These are phyloP conservation scores for Phyllosticta citrichinensis DNA, from an alignment of 2,329 filamentous ascomycete species.

Conservation along the genomic window DNA sequence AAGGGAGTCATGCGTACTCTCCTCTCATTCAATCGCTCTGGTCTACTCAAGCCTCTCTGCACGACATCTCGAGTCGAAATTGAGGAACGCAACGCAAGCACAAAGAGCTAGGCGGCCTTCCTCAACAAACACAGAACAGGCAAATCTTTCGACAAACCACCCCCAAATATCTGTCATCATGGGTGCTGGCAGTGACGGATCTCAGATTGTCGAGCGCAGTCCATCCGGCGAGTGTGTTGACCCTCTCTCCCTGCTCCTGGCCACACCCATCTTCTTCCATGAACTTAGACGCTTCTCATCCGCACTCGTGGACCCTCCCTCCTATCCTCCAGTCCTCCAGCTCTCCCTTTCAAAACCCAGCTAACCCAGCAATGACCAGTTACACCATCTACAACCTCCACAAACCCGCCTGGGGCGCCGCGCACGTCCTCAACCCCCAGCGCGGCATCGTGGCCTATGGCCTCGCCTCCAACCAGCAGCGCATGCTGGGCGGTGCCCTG, in stretches of 20 bases:
- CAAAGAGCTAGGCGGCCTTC: not conserved
- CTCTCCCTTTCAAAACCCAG: no score
- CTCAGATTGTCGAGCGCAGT: not conserved
- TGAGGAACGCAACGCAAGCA: not conserved
- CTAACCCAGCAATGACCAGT: no score
- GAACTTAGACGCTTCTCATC: no score
- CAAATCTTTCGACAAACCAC: not conserved
- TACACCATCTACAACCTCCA: not conserved
- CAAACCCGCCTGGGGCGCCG: constrained; percentile 1
- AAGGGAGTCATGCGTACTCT: not conserved
- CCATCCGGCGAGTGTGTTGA: not conserved
- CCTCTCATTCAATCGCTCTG: not conserved
- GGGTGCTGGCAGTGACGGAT: not conserved
- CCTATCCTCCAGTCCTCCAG: no score
- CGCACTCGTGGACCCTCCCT: no score
- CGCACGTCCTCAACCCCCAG: constrained; percentile 29
- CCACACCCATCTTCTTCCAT: no score
- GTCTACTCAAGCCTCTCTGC: not conserved
- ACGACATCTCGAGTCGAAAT: not conserved
- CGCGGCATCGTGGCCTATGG: constrained; percentile 60
- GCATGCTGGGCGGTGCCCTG: constrained; percentile 66
- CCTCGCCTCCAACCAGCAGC: constrained; percentile 78
- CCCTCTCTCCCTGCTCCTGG: no score
- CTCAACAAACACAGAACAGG: not conserved
- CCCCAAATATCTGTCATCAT: not conserved